phyloP scores from a whole-genome alignment of 768 basidiomycete species.

The Tricholoma matsutake region DNA sequence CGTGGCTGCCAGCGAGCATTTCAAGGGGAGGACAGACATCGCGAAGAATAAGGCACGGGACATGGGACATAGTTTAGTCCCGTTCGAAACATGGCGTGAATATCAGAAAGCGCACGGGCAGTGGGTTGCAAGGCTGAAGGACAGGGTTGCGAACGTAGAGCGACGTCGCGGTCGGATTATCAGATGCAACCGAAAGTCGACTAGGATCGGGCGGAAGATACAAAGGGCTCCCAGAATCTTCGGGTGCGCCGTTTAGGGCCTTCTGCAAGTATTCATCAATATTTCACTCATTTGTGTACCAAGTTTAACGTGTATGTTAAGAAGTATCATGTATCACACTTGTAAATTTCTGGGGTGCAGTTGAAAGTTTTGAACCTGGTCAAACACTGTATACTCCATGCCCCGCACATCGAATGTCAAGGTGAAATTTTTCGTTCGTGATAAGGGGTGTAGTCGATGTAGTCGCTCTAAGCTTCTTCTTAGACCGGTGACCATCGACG shows the following conservation, averaged over 20 bases:
- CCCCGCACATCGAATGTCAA: no score
- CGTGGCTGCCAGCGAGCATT: conserved; percentile 37
- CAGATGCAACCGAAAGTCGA: background rate
- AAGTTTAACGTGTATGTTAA: background rate
- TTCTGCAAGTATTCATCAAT: background rate
- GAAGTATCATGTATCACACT: background rate
- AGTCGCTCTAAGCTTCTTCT: no score
- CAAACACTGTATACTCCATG: no score
- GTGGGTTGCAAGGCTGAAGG: conserved; percentile 26
- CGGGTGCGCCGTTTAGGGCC: background rate
- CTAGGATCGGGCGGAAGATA: background rate
- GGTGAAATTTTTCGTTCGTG: no score
- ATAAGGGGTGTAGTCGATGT: no score
- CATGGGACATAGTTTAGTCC: conserved; percentile 19
- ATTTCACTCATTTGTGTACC: background rate
- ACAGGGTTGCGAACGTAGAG: conserved; percentile 12
- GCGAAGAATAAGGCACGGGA: conserved; percentile 16
- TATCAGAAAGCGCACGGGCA: conserved; percentile 32
- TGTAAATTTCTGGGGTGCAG: no score
- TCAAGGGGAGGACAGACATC: conserved; percentile 37
- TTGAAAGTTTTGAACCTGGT: no score
- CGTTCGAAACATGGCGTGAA: conserved; percentile 29
- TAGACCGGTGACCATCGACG: no score
- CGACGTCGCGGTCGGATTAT: background rate
- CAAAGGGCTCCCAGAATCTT: background rate